Base-by-base conservation (phyloP, 148 eudicot species). In the Arctostaphylos glauca region DNA sequence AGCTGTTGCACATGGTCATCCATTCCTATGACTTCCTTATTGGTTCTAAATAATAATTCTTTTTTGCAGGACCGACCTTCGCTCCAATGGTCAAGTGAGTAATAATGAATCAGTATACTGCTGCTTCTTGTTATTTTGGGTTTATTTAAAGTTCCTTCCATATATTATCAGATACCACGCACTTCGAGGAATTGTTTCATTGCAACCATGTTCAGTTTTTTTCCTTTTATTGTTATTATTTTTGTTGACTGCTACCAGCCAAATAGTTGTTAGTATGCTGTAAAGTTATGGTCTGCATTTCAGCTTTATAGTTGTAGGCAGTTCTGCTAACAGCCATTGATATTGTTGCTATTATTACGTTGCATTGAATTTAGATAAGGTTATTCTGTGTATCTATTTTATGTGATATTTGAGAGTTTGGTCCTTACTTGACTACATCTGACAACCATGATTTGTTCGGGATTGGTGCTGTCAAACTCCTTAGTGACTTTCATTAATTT, bases 31-130 rank as follows among this genome's bases (percentile, higher is more conserved):
- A 10, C 43, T 78, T 68, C 49, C 21, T 18, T 60, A 15, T 81
- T 70, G 38, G 55, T 16, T 81, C 70, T 83, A 54, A 81, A 52
- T 12, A 23, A 19, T 1, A 60, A 64, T 3, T 73, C 16, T 71
- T 77, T 83, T 74, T 56, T 91, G 93, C 96, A 96, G 99, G 91
- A 84, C 49, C 44, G 80, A 91, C 6, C 80, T 84, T 55, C 76
- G 76, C 84, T 84, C 89, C 80, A 74, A 85, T 81, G 86, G 88
- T 86, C 90, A 88, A 92, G 99, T 96, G 76, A 80, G 97, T 88
- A 84, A 71, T 19, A 12, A 23, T 44, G 82, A 21, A 8, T 44
- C 41, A 58, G 25, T 83, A 54, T 64, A 23, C 9, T 49, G n/a
- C 54, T 58, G 49, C 18, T 52, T 75, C 38, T 71, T 73, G 23